These are phyloP conservation scores for Auriscalpium vulgare DNA, from an alignment of 768 basidiomycete genomes.

Conservation along the genomic window DNA sequence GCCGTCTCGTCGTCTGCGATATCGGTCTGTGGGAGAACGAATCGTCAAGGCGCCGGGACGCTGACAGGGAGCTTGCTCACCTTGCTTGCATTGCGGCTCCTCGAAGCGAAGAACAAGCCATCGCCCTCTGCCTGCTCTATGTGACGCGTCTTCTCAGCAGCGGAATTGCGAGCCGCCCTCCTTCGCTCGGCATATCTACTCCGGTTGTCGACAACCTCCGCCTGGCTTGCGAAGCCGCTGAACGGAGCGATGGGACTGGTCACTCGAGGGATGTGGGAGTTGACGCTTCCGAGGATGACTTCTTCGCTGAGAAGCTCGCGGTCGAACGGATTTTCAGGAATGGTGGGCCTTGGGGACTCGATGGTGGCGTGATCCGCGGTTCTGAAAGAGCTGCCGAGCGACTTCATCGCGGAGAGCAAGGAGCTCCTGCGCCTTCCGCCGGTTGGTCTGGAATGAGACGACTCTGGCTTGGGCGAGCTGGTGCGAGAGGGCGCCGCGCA, in stretches of 20 bases:
- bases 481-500: neutral
- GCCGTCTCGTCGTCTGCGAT: neutral
- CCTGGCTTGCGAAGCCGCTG: conserved; percentile 10
- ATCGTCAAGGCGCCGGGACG: neutral
- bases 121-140: neutral
- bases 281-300: conserved; percentile 7
- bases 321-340: conserved; percentile 8
- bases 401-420: neutral
- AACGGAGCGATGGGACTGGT: conserved; percentile 13
- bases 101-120: neutral
- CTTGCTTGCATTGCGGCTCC: neutral
- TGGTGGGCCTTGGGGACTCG: neutral
- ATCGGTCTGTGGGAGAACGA: neutral
- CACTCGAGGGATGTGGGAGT: conserved; percentile 4
- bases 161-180: neutral
- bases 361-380: conserved; percentile 1
- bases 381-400: conserved; percentile 1
- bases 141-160: neutral
- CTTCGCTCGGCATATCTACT: conserved; percentile 5
- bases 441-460: neutral
- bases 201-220: conserved; percentile 8
- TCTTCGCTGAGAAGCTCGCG: neutral
- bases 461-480: neutral
- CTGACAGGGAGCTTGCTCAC: neutral
- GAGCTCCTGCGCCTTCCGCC: neutral